A percentile compares a stretch with the other conserved stretches of the same genome.
Evolutionary conservation across 2,329 filamentous ascomycete species (phyloP).

Genomic region (Phaeophleospora eucalypticola): DNA sequence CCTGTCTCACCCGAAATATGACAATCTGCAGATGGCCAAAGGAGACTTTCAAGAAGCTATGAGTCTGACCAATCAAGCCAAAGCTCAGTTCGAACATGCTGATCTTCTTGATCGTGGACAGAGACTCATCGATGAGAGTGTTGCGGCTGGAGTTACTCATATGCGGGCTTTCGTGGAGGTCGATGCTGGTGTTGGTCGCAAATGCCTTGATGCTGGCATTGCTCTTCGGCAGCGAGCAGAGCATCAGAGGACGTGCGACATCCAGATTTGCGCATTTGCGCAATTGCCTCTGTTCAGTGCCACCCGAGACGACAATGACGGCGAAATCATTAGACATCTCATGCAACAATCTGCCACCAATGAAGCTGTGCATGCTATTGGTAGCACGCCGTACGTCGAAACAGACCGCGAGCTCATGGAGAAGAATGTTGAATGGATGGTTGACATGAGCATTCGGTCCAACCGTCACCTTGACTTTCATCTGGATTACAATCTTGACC

Average conservation of each 20-base stretch:
- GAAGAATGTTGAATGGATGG: constrained; percentile 61
- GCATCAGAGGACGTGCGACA: constrained; percentile 50
- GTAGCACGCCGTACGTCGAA: constrained; percentile 69
- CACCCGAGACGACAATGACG: constrained; percentile 35
- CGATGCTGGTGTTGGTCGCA: constrained; percentile 57
- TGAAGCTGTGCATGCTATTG: constrained; percentile 55
- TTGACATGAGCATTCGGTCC: constrained; percentile 49
- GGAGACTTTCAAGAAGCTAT: constrained; percentile 66
- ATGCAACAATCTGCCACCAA: constrained; percentile 45
- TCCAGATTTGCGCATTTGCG: constrained; percentile 69
- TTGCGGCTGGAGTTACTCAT: constrained; percentile 61
- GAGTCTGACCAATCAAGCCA: constrained; percentile 55
- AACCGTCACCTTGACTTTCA: constrained; percentile 64
- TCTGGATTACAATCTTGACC: constrained; percentile 64
- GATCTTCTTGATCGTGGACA: constrained; percentile 63
- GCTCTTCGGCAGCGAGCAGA: constrained; percentile 48
- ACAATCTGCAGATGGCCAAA: constrained; percentile 54
- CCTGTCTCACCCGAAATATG: constrained; percentile 56
- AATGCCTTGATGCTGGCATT: constrained; percentile 56
- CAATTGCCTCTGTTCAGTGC: constrained; percentile 64
- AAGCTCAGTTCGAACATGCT: constrained; percentile 56
- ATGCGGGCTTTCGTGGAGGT: constrained; percentile 70
- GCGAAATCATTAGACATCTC: constrained; percentile 47
- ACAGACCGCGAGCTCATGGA: constrained; percentile 44
- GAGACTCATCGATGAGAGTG: constrained; percentile 62